These are phyloP conservation scores for Tilletia indica DNA, from an alignment of 1,284 basidiomycete species.

Conservation along the genomic window DNA sequence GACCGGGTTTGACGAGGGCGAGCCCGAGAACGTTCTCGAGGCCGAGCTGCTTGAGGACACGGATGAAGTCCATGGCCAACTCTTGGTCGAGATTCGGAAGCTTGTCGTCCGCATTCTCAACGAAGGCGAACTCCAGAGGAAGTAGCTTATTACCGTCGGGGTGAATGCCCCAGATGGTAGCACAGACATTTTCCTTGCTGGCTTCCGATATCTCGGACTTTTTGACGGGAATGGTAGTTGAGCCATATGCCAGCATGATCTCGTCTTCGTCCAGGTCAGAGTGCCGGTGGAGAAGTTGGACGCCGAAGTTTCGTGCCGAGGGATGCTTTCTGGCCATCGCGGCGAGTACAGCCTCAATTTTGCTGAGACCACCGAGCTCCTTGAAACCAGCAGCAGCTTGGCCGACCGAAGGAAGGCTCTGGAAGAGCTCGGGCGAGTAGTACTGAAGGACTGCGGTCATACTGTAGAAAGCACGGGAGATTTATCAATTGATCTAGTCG, in stretches of 20 bases:
- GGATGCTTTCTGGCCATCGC: neutral
- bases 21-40: slow-evolving; percentile 14
- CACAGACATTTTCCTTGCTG: neutral
- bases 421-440: neutral
- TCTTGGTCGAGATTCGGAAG: neutral
- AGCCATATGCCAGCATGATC: neutral
- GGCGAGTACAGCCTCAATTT: neutral
- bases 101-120: neutral
- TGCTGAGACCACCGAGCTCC: neutral
- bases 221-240: neutral
- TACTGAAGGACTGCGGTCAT: neutral
- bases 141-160: neutral
- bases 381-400: neutral
- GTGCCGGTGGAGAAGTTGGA: slow-evolving; percentile 11
- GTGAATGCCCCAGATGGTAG: neutral
- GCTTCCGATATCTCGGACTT: neutral
- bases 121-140: neutral
- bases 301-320: neutral
- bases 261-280: neutral
- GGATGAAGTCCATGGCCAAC: neutral
- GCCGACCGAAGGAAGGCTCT: neutral
- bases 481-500: too few species aligned
- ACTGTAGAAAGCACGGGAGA: too few species aligned
- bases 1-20: neutral
- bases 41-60: neutral